phyloP scores from a whole-genome alignment of 2,329 filamentous ascomycete genomes.

The Trichoderma koningii region DNA sequence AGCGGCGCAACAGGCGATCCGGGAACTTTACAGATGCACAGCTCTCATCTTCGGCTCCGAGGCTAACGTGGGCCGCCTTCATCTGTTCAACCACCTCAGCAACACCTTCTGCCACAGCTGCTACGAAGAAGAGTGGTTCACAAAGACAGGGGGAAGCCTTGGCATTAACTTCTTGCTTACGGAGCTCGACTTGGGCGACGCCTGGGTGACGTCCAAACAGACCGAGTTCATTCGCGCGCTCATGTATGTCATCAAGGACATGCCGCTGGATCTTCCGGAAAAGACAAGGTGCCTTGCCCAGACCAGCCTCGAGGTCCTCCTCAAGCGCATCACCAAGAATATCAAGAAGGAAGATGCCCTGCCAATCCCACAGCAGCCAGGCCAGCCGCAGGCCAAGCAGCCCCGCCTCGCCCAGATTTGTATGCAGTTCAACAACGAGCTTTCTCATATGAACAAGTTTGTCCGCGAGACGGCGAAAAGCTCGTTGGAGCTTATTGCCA shows the following conservation, averaged over 20 bases:
- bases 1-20: constrained; percentile 76
- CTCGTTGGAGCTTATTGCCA: constrained; percentile 78
- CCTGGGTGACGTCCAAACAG: constrained; percentile 81
- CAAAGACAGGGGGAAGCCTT: constrained; percentile 87
- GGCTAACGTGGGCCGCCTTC: constrained; percentile 70
- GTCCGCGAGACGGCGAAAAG: constrained; percentile 85
- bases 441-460: constrained; percentile 94
- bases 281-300: constrained; percentile 83
- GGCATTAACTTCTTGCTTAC: constrained; percentile 89
- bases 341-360: constrained; percentile 73
- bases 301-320: constrained; percentile 76
- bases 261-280: constrained; percentile 89
- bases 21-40: constrained; percentile 75
- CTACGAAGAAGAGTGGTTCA: constrained; percentile 98
- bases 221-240: constrained; percentile 88
- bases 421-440: constrained; percentile 80
- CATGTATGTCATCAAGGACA: constrained; percentile 97
- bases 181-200: constrained; percentile 78
- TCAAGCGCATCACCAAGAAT: constrained; percentile 76
- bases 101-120: constrained; percentile 91
- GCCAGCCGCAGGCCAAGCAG: constrained; percentile 51
- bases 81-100: constrained; percentile 82
- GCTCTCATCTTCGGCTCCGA: constrained; percentile 76
- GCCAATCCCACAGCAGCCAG: constrained; percentile 42
- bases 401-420: constrained; percentile 75